Evolutionary conservation across 2,329 filamentous ascomycete species (phyloP).

Genomic region (Colletotrichum plurivorum): DNA sequence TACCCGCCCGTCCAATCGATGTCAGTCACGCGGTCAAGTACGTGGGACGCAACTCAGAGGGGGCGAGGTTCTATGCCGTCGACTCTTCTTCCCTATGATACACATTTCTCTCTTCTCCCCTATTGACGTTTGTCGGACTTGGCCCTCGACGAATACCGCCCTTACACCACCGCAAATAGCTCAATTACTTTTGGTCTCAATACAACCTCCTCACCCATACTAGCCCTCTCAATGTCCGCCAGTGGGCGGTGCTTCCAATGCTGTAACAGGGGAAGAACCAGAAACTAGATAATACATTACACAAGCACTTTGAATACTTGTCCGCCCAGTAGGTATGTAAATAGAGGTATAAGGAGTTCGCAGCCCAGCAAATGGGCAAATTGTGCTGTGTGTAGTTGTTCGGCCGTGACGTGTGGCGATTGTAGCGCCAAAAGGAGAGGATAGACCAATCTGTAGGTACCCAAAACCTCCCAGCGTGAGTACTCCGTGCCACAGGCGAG

Average conservation of each 20-base stretch:
- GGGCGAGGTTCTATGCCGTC: conserved; percentile 20
- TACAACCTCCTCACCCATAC: conserved; percentile 4
- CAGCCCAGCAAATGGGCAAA: conserved; percentile 24
- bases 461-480: background rate
- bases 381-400: conserved; percentile 25
- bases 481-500: too few relatives aligned
- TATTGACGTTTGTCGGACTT: background rate
- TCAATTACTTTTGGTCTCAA: conserved; percentile 20
- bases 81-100: conserved; percentile 28
- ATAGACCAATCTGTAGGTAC: conserved; percentile 3
- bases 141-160: background rate
- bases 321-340: conserved; percentile 22
- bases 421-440: conserved; percentile 6
- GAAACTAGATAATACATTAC: conserved; percentile 37
- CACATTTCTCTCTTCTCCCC: background rate
- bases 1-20: too few relatives aligned
- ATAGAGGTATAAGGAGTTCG: conserved; percentile 27
- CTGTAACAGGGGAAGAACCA: background rate
- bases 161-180: background rate
- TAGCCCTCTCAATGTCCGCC: background rate
- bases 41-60: too few relatives aligned
- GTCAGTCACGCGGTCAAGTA: too few relatives aligned
- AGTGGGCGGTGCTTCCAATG: background rate
- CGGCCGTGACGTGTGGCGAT: conserved; percentile 23
- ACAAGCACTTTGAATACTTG: conserved; percentile 27